These are phyloP conservation scores for Pisolithus sp. DNA, from an alignment of 768 basidiomycete genomes.

Conservation along the genomic window DNA sequence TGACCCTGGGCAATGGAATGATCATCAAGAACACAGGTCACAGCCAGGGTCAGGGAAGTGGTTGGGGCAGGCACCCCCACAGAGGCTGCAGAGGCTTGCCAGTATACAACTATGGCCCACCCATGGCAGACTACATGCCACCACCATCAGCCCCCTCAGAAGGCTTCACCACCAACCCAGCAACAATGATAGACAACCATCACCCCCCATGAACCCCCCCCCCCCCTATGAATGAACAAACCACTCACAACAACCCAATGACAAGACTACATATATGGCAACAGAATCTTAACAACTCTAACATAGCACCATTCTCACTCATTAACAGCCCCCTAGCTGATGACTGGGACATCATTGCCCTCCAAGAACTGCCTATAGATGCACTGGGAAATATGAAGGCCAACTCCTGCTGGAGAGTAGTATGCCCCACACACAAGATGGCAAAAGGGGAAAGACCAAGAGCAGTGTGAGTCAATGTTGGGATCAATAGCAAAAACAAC, in stretches of 20 bases:
- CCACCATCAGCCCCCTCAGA: not conserved
- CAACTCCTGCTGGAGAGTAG: not conserved
- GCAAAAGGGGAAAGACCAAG: no score
- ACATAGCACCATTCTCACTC: not conserved
- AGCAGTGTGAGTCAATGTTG: no score
- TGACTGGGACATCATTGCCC: not conserved
- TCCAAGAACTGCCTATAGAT: not conserved
- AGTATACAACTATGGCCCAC: not conserved
- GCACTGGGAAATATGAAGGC: not conserved
- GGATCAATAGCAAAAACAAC: no score
- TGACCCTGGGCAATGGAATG: not conserved
- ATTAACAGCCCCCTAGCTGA: no score
- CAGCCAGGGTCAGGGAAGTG: no score
- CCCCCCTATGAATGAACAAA: not conserved
- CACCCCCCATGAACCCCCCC: not conserved
- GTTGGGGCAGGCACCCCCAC: no score
- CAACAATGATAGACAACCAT: not conserved
- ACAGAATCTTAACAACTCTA: conserved; percentile 26
- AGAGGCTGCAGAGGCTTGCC: not conserved
- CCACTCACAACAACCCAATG: not conserved
- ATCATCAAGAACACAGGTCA: not conserved
- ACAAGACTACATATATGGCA: conserved; percentile 19
- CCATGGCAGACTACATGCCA: not conserved
- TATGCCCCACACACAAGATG: not conserved
- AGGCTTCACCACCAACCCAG: not conserved